Conservation (phyloP, 768 basidiomycete genomes). For the Phaeolepiota aurea region DNA sequence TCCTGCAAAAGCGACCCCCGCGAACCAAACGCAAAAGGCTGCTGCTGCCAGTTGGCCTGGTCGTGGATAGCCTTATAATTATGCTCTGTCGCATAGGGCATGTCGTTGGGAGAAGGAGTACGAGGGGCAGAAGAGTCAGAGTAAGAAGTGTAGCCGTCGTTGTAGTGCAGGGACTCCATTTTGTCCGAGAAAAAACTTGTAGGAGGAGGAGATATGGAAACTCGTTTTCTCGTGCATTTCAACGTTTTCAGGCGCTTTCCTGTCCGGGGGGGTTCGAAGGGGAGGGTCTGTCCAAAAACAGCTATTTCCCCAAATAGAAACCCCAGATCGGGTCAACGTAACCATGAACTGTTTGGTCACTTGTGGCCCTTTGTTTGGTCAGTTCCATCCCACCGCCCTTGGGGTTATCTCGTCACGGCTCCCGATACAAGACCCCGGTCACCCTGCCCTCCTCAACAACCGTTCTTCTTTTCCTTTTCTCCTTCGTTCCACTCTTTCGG, state of each 20-base stretch:
- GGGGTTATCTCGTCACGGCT: too few relatives aligned
- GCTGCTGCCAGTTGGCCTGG: slow-evolving; percentile 15
- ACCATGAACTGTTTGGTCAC: slow-evolving; percentile 5
- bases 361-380: slow-evolving; percentile 5
- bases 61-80: slow-evolving; percentile 22
- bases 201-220: slow-evolving; percentile 3
- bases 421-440: slow-evolving; percentile 13
- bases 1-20: slow-evolving; percentile 59
- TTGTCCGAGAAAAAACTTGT: slow-evolving; percentile 8
- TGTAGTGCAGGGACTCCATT: slow-evolving; percentile 46
- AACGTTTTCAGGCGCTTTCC: slow-evolving; percentile 1
- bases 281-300: neutral
- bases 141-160: slow-evolving; percentile 56
- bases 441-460: slow-evolving; percentile 16
- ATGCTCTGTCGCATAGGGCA: slow-evolving; percentile 15
- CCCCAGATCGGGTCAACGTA: slow-evolving; percentile 3
- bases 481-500: slow-evolving; percentile 3
- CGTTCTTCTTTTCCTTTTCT: slow-evolving; percentile 15
- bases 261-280: neutral
- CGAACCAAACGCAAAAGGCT: slow-evolving; percentile 29
- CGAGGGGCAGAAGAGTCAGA: slow-evolving; percentile 65
- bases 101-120: slow-evolving; percentile 57
- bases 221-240: slow-evolving; percentile 7
- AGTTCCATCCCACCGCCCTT: neutral
- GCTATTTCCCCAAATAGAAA: neutral